A percentile compares a stretch with the other conserved stretches of the same genome.
Conservation (phyloP, 192 early-diverging fungal species). For the Rhizoclosmatium globosum region DNA sequence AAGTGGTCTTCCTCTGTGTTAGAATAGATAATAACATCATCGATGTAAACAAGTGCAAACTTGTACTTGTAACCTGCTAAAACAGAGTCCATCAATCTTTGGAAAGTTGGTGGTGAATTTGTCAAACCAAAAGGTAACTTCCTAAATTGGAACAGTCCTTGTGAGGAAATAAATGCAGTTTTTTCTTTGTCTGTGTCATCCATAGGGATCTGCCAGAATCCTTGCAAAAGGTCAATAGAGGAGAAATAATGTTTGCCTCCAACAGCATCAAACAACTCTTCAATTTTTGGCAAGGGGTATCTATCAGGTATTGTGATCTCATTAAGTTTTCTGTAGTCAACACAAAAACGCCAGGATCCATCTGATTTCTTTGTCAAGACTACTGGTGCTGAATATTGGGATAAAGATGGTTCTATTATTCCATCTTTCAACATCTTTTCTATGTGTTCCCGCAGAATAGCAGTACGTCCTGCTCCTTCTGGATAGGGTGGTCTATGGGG, state of each 20-base stretch:
- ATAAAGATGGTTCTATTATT: slow-evolving; percentile 43
- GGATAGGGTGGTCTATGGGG: slow-evolving; percentile 2
- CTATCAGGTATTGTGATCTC: slow-evolving; percentile 48
- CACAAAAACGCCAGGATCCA: slow-evolving; percentile 56
- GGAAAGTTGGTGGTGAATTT: too few species aligned
- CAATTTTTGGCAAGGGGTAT: slow-evolving; percentile 61
- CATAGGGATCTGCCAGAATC: slow-evolving; percentile 49
- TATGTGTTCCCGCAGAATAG: slow-evolving; percentile 5
- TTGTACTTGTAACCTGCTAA: slow-evolving; percentile 36
- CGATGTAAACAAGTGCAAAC: slow-evolving; percentile 48
- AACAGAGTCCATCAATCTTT: slow-evolving; percentile 44
- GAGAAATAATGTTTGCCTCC: slow-evolving; percentile 43
- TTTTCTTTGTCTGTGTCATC: not conserved
- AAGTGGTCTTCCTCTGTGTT: too few species aligned
- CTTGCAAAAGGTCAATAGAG: slow-evolving; percentile 52
- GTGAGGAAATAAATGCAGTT: too few species aligned
- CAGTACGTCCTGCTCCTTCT: slow-evolving; percentile 4
- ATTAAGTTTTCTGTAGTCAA: slow-evolving; percentile 63
- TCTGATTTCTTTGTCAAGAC: slow-evolving; percentile 55
- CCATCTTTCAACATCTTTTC: slow-evolving; percentile 39
- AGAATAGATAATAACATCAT: slow-evolving; percentile 56
- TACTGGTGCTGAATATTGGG: slow-evolving; percentile 53
- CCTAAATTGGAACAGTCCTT: slow-evolving; percentile 47
- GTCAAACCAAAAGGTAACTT: too few species aligned
- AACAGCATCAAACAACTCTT: slow-evolving; percentile 49